Percentiles rank a stretch among this genome's conserved stretches.
These are phyloP conservation scores for Phaeolepiota aurea DNA, from an alignment of 768 basidiomycete genomes.

Conservation along the genomic window DNA sequence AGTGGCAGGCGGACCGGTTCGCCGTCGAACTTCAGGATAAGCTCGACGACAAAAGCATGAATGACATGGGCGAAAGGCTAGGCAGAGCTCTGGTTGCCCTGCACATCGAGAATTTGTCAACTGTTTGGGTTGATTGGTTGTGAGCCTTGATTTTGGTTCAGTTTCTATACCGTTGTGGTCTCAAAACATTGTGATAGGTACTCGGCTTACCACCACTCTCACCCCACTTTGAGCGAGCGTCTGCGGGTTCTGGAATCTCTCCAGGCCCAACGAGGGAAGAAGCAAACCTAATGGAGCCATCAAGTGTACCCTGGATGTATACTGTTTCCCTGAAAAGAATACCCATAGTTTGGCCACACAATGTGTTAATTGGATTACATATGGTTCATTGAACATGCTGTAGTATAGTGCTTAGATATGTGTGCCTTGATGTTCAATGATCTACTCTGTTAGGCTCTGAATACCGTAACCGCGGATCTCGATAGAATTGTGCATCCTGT, in stretches of 20 bases:
- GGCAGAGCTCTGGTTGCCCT: constrained; percentile 76
- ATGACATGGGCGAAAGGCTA: constrained; percentile 80
- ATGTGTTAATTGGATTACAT: not conserved
- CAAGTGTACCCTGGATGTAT: not conserved
- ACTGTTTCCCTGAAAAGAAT: not conserved
- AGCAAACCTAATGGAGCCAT: constrained; percentile 17
- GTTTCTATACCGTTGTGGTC: not conserved
- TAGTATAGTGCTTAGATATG: not conserved
- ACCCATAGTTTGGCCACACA: not conserved
- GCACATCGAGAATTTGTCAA: constrained; percentile 88
- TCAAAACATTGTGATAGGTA: constrained; percentile 38
- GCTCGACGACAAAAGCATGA: constrained; percentile 48
- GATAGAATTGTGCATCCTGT: constrained; percentile 37
- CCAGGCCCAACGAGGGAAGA: constrained; percentile 38
- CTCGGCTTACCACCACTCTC: constrained; percentile 93
- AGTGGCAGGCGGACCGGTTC: constrained; percentile 89
- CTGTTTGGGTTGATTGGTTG: constrained; percentile 93
- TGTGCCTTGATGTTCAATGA: not conserved
- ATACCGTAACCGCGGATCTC: constrained; percentile 8
- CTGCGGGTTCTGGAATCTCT: constrained; percentile 73
- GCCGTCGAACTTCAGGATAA: constrained; percentile 63
- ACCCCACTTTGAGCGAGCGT: constrained; percentile 90
- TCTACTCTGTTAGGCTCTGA: not conserved
- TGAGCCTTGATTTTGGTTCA: constrained; percentile 27
- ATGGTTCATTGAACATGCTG: not conserved